Conservation (phyloP, 2,329 filamentous ascomycete genomes). For the Aspergillus candidus region DNA sequence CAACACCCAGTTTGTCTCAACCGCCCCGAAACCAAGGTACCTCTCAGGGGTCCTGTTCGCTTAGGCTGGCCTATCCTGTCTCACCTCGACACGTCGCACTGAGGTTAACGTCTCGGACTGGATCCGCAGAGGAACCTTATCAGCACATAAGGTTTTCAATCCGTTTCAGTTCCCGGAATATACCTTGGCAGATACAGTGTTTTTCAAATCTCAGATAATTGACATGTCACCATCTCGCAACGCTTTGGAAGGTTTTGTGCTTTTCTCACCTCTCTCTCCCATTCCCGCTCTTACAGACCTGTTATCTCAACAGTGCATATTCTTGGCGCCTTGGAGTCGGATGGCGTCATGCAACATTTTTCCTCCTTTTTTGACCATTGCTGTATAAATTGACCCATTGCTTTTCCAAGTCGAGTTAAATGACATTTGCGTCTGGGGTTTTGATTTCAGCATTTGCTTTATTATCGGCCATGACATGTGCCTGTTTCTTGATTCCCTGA, state of each 20-base stretch:
- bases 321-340: conserved; percentile 21
- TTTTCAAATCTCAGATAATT: not conserved
- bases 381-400: conserved; percentile 13
- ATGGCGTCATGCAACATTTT: conserved; percentile 11
- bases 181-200: not conserved
- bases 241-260: not conserved
- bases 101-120: conserved; percentile 12
- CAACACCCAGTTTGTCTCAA: not conserved
- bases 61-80: conserved; percentile 12
- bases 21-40: not conserved
- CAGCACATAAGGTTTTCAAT: no score
- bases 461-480: conserved; percentile 2
- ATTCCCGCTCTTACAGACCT: not conserved
- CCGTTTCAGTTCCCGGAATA: no score
- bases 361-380: not conserved
- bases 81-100: conserved; percentile 1
- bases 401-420: conserved; percentile 6
- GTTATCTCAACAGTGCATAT: conserved; percentile 22
- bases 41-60: not conserved
- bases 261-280: conserved; percentile 1
- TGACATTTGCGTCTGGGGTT: conserved; percentile 4
- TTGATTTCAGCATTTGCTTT: conserved; percentile 5
- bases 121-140: conserved; percentile 11
- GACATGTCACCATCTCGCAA: no score
- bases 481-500: conserved; percentile 9